These are phyloP conservation scores for Boeremia exigua DNA, from an alignment of 2,329 filamentous ascomycete genomes.

Conservation along the genomic window DNA sequence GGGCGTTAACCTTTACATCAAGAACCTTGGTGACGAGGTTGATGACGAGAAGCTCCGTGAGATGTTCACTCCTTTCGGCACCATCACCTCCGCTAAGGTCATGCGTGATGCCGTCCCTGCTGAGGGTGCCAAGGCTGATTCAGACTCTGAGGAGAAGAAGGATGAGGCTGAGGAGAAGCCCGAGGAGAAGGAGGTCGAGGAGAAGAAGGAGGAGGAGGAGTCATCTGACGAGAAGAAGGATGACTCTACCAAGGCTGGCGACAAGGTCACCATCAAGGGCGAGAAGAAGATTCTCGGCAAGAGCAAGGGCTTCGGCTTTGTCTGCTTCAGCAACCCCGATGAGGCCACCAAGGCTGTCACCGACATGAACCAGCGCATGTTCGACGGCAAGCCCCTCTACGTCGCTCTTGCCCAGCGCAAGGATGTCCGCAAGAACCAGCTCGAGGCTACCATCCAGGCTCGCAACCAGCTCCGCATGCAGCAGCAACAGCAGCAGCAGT, in stretches of 20 bases:
- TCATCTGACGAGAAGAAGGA: conserved; percentile 66
- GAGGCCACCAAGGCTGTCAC: conserved; percentile 98
- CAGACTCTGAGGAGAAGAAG: conserved; percentile 53
- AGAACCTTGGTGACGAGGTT: conserved; percentile 96
- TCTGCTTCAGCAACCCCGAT: conserved; percentile 99
- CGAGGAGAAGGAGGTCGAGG: conserved; percentile 61
- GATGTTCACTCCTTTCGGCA: conserved; percentile 88
- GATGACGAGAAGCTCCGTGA: conserved; percentile 97
- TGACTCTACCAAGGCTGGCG: conserved; percentile 59
- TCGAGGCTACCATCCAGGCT: conserved; percentile 98
- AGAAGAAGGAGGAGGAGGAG: conserved; percentile 63
- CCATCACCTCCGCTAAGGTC: conserved; percentile 98
- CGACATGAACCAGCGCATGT: conserved; percentile 99
- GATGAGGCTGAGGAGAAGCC: conserved; percentile 58
- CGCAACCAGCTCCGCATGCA: conserved; percentile 99
- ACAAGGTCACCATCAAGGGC: conserved; percentile 61
- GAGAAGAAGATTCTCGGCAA: conserved; percentile 79
- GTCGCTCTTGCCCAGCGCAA: conserved; percentile 98
- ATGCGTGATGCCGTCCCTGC: conserved; percentile 81
- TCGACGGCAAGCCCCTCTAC: conserved; percentile 94
- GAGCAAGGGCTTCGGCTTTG: conserved; percentile 99
- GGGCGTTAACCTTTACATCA: conserved; percentile 99
- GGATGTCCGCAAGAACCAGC: conserved; percentile 98
- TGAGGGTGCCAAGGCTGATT: conserved; percentile 56
- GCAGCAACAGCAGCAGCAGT: conserved; percentile 78